These are phyloP conservation scores for Podaxis sp. DNA, from an alignment of 768 basidiomycete species.

Conservation along the genomic window DNA sequence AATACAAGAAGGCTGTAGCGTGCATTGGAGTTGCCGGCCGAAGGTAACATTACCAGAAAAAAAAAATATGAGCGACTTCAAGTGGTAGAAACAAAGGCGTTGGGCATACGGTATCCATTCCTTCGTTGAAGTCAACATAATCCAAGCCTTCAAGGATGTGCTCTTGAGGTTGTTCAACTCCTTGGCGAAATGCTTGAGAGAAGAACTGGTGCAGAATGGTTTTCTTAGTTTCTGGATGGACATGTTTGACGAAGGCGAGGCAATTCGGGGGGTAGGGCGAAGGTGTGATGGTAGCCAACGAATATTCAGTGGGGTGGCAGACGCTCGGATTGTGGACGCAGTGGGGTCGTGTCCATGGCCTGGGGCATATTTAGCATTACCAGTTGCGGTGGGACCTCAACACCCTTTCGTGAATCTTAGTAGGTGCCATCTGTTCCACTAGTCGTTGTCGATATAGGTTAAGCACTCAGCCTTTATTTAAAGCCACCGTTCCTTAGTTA, in stretches of 20 bases:
- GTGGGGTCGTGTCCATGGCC: background rate
- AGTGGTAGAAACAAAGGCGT: background rate
- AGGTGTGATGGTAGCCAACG: background rate
- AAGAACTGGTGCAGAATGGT: conserved; percentile 71
- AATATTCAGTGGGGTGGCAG: background rate
- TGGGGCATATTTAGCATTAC: background rate
- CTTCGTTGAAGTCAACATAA: conserved; percentile 80
- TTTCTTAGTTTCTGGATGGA: conserved; percentile 79
- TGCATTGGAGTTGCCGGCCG: conserved; percentile 58
- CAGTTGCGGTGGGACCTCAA: background rate
- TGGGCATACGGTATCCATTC: conserved; percentile 66
- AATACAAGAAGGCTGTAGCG: conserved; percentile 40
- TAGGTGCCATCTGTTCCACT: conserved; percentile 43
- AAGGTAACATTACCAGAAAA: conserved; percentile 59
- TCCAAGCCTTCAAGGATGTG: conserved; percentile 46
- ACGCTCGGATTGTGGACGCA: background rate
- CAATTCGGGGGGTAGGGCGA: conserved; percentile 63
- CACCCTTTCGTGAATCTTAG: conserved; percentile 25
- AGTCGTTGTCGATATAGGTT: conserved; percentile 51
- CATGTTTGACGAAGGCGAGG: conserved; percentile 67
- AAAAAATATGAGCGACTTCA: background rate
- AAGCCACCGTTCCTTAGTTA: conserved; percentile 64
- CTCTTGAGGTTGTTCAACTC: background rate
- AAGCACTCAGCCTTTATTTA: conserved; percentile 67
- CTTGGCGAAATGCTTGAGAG: conserved; percentile 34